These are phyloP conservation scores for Melaleuca quinquenervia DNA, from an alignment of 345 rosid genomes.

Conservation along the genomic window DNA sequence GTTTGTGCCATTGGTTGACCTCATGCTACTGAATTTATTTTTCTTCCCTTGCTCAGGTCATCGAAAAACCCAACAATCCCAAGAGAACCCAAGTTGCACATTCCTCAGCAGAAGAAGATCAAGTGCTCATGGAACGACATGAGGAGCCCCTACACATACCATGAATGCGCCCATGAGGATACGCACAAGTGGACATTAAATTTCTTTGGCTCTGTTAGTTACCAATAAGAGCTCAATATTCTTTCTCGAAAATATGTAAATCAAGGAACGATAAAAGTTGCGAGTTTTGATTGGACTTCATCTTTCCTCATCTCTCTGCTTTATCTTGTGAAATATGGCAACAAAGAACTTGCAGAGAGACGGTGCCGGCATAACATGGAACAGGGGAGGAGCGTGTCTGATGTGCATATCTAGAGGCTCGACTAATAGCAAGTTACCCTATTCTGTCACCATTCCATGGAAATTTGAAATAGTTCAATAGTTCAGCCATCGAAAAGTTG, in stretches of 20 bases:
- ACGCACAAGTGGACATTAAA: not conserved
- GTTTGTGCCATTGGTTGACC: not conserved
- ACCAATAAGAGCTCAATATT: not conserved
- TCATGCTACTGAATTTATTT: not conserved
- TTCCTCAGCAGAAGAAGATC: conserved; percentile 80
- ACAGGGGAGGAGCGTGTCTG: not conserved
- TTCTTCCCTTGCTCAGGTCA: conserved; percentile 34
- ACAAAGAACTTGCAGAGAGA: not conserved
- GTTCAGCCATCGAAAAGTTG: not conserved
- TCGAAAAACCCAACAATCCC: conserved; percentile 74
- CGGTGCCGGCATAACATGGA: not conserved
- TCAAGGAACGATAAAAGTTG: not conserved
- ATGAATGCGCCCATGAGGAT: not conserved
- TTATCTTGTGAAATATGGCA: not conserved
- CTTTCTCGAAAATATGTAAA: not conserved
- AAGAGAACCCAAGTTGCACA: conserved; percentile 67
- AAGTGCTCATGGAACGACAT: conserved; percentile 60
- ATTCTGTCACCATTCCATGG: not conserved
- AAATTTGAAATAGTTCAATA: no score
- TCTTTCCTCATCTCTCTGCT: not conserved
- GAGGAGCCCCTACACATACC: conserved; percentile 20
- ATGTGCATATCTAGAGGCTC: not conserved
- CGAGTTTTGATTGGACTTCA: not conserved
- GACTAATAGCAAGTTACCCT: not conserved
- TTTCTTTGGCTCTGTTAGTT: not conserved